phyloP scores from a whole-genome alignment of 1,284 basidiomycete genomes.

The Coniferiporia weirii region DNA sequence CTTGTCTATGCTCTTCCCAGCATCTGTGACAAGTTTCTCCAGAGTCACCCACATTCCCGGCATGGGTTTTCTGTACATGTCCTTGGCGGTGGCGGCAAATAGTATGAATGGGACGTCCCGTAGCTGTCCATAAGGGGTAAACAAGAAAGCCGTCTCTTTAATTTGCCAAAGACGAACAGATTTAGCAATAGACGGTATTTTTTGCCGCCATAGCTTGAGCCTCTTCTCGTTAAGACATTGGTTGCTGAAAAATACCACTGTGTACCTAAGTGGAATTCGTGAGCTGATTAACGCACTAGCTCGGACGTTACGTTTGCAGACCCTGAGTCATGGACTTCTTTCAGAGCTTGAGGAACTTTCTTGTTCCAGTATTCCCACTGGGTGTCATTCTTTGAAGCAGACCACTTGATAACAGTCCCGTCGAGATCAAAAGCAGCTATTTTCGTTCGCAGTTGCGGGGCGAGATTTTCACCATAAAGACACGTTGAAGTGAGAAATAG shows the following conservation, averaged over 20 bases:
- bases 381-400: conserved; percentile 42
- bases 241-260: conserved; percentile 78
- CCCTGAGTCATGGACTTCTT: conserved; percentile 57
- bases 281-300: not conserved
- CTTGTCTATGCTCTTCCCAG: conserved; percentile 60
- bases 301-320: conserved; percentile 28
- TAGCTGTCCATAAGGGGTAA: conserved; percentile 40
- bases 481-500: conserved; percentile 40
- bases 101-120: conserved; percentile 72
- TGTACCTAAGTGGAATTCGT: conserved; percentile 41
- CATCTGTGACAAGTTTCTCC: conserved; percentile 51
- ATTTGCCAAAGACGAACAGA: conserved; percentile 43
- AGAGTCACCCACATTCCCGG: conserved; percentile 83
- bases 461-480: conserved; percentile 55
- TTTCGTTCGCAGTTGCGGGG: conserved; percentile 43
- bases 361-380: conserved; percentile 79
- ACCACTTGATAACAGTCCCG: conserved; percentile 76
- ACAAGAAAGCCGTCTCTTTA: not conserved
- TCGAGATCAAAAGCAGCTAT: conserved; percentile 86
- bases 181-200: conserved; percentile 63
- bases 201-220: conserved; percentile 66
- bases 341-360: conserved; percentile 60
- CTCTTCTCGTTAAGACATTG: conserved; percentile 54
- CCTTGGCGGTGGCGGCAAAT: conserved; percentile 72
- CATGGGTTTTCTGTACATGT: conserved; percentile 84